These are phyloP conservation scores for Phytophthora pinifolia DNA, from an alignment of 352 stramenopile species.

Conservation along the genomic window DNA sequence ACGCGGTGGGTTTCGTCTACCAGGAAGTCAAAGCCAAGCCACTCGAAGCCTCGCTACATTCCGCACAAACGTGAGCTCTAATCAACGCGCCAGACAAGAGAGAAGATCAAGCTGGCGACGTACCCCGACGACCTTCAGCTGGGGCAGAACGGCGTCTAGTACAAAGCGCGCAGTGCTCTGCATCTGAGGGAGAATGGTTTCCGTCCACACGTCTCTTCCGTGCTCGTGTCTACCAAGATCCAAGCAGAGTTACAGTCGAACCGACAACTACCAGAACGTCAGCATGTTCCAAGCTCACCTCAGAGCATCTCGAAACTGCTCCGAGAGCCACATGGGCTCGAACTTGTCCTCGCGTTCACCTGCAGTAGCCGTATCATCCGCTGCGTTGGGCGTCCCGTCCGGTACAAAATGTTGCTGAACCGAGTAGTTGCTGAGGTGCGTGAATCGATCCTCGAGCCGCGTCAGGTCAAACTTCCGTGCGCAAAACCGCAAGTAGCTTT, in stretches of 20 bases:
- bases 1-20: slow-evolving; percentile 53
- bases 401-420: slow-evolving; percentile 62
- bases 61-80: not conserved
- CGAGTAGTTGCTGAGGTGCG: slow-evolving; percentile 86
- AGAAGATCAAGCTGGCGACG: slow-evolving; percentile 8
- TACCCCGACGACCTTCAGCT: slow-evolving; percentile 60
- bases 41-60: slow-evolving; percentile 76
- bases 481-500: slow-evolving; percentile 83
- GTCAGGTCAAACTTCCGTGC: slow-evolving; percentile 50
- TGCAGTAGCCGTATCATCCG: not conserved
- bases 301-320: slow-evolving; percentile 38
- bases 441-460: slow-evolving; percentile 50
- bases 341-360: not conserved
- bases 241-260: no score
- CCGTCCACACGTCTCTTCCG: slow-evolving; percentile 46
- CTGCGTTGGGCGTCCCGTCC: not conserved
- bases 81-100: not conserved
- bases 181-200: slow-evolving; percentile 60
- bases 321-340: slow-evolving; percentile 67
- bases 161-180: slow-evolving; percentile 38
- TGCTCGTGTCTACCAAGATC: no score
- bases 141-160: slow-evolving; percentile 41
- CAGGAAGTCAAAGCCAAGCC: slow-evolving; percentile 86
- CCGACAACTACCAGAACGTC: not conserved
- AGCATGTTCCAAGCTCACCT: slow-evolving; percentile 24